Evolutionary conservation across 129 eudicot genomes (phyloP), one percentile per base, ranked within the genome.

Genomic region (Sambucus nigra): DNA sequence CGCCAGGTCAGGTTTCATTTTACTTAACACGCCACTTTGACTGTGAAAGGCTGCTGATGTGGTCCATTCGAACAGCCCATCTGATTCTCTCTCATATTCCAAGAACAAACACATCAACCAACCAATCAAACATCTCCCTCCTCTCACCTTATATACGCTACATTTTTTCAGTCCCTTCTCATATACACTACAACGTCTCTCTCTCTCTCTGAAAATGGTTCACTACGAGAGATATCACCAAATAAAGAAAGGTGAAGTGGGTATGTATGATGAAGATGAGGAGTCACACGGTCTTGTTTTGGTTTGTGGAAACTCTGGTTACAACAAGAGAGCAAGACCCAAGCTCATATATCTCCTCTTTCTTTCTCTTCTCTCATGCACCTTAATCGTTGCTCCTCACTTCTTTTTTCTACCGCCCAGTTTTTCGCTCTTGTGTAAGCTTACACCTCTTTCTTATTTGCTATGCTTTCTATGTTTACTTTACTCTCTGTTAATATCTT

Each of bases 301-400:
- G n/a, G 59, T 64, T 27, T 55, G 61, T 70, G 76, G 45, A 19
- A 59, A 24, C 44, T 61, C 79, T 67, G 78, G 60, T 25, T 40
- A 38, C 57, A 73, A 46, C 41, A 84, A 72, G 60, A 59, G 64
- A 64, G 51, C 77, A 44, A 85, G 77, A 39, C 88, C 95, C 32
- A 81, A 70, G 71, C 59, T 85, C 21, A 49, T 79, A 11, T 76
- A 60, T 23, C 51, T 85, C 55, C 57, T 75, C 2, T 67, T 78
- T 44, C 64, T 81, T 28, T 81, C 81, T 56, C 52, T 89, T 51
- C 63, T 79, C 2, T 82, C 84, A 50, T 89, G 88, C 67, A 62
- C 65, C 67, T 73, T 88, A 57, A 59, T 84, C 46, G 70, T 84
- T 53, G 72, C 78, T 33, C 69, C 82, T 52, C 73, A 72, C 28